phyloP scores from a whole-genome alignment of 2,329 filamentous ascomycete species.

The Alternaria burnsii region DNA sequence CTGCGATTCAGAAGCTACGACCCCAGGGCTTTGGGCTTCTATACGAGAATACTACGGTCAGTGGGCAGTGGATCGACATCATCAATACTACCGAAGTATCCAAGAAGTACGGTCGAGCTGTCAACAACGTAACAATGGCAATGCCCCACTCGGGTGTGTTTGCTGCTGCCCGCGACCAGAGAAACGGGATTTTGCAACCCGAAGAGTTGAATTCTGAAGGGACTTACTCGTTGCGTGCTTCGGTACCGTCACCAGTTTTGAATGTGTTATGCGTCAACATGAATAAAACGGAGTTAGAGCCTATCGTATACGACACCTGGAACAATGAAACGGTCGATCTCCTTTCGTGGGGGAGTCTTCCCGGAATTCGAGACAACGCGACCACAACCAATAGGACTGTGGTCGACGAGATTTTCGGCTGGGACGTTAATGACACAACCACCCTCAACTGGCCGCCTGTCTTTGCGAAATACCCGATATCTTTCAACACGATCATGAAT shows the following conservation, averaged over 20 bases:
- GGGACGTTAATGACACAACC: slow-evolving; percentile 63
- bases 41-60: slow-evolving; percentile 76
- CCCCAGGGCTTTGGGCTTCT: slow-evolving; percentile 70
- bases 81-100: slow-evolving; percentile 64
- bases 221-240: slow-evolving; percentile 72
- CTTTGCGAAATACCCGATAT: slow-evolving; percentile 61
- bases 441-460: slow-evolving; percentile 54
- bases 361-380: slow-evolving; percentile 24
- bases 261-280: slow-evolving; percentile 79
- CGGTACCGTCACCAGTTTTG: slow-evolving; percentile 73
- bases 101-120: slow-evolving; percentile 61
- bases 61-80: slow-evolving; percentile 72
- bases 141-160: slow-evolving; percentile 79
- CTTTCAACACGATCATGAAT: slow-evolving; percentile 68
- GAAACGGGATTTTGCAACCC: slow-evolving; percentile 76
- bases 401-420: slow-evolving; percentile 75
- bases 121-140: slow-evolving; percentile 80
- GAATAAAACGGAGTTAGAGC: slow-evolving; percentile 65
- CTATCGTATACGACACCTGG: slow-evolving; percentile 72
- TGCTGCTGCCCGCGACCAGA: slow-evolving; percentile 66
- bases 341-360: slow-evolving; percentile 29
- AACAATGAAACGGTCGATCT: slow-evolving; percentile 50
- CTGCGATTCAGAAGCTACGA: slow-evolving; percentile 57
- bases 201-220: slow-evolving; percentile 67
- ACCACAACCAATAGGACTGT: slow-evolving; percentile 53